Evolutionary conservation across 1,139 yeast genomes (phyloP).

Genomic region (Nakaseomyces uthaithaninus): DNA sequence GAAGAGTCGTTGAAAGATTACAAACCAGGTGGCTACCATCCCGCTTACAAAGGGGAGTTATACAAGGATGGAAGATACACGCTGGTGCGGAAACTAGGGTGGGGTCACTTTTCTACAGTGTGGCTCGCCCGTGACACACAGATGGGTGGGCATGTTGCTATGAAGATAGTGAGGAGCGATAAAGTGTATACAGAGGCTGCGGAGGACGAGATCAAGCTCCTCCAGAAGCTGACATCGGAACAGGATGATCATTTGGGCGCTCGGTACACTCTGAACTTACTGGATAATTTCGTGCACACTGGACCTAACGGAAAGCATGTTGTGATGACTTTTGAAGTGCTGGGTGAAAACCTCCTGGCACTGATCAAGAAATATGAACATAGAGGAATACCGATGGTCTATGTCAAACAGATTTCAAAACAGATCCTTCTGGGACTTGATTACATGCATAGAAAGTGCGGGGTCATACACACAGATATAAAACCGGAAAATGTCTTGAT

Average conservation of each 20-base stretch:
- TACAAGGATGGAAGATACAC: constrained; percentile 53
- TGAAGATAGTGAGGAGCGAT: constrained; percentile 69
- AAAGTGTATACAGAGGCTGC: constrained; percentile 71
- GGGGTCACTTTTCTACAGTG: constrained; percentile 80
- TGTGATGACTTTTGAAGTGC: constrained; percentile 72
- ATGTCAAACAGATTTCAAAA: constrained; percentile 65
- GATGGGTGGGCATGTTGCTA: constrained; percentile 53
- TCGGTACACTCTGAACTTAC: constrained; percentile 52
- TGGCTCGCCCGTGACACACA: constrained; percentile 59
- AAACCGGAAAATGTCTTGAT: constrained; percentile 73
- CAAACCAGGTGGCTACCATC: constrained; percentile 71
- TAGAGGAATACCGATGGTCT: constrained; percentile 62
- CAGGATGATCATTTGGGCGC: constrained; percentile 46
- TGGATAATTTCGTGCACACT: constrained; percentile 57
- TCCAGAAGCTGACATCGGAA: constrained; percentile 20
- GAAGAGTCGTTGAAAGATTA: constrained; percentile 66
- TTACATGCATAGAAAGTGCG: constrained; percentile 64
- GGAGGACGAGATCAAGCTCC: constrained; percentile 59
- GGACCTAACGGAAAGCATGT: constrained; percentile 76
- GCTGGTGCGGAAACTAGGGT: constrained; percentile 62
- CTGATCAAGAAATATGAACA: constrained; percentile 55
- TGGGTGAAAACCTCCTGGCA: constrained; percentile 70
- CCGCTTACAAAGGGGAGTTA: constrained; percentile 62
- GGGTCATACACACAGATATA: constrained; percentile 71
- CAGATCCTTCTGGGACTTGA: constrained; percentile 62